Evolutionary conservation across 2,329 filamentous ascomycete genomes (phyloP).

Genomic region (Lecanicillium sp.): DNA sequence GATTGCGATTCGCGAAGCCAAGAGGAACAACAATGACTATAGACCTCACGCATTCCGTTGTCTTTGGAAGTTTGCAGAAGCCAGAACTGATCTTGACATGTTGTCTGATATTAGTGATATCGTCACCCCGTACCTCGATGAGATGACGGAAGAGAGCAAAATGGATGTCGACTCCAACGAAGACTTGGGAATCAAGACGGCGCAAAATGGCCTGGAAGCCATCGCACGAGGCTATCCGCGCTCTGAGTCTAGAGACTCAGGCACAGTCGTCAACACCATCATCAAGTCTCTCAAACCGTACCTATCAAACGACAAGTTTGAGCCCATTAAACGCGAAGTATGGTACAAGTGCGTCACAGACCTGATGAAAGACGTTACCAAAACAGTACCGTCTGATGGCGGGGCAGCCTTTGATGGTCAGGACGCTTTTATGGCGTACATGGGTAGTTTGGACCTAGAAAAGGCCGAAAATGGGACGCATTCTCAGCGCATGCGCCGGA

Average conservation of each 20-base stretch:
- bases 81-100: constrained; percentile 61
- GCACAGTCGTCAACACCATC: constrained; percentile 30
- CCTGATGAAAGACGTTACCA: constrained; percentile 33
- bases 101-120: constrained; percentile 58
- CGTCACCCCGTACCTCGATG: constrained; percentile 53
- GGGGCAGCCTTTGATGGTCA: constrained; percentile 12
- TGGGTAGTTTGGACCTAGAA: constrained; percentile 38
- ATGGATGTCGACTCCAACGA: constrained; percentile 61
- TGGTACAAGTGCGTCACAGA: constrained; percentile 45
- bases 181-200: constrained; percentile 32
- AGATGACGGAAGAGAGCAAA: constrained; percentile 46
- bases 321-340: constrained; percentile 35
- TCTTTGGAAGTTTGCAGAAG: constrained; percentile 64
- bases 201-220: constrained; percentile 42
- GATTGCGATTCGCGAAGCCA: constrained; percentile 78
- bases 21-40: constrained; percentile 82
- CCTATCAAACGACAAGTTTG: constrained; percentile 28
- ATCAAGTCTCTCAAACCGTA: constrained; percentile 31
- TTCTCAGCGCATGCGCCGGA: constrained; percentile 38
- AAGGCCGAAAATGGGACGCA: constrained; percentile 40
- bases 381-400: constrained; percentile 12
- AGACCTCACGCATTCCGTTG: constrained; percentile 64
- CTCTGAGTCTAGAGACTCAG: constrained; percentile 25
- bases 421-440: constrained; percentile 26
- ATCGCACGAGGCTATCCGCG: constrained; percentile 41